Percentiles rank a stretch among this genome's conserved stretches.
Evolutionary conservation across 2,329 filamentous ascomycete species (phyloP).

Genomic region (Graphium sp.): DNA sequence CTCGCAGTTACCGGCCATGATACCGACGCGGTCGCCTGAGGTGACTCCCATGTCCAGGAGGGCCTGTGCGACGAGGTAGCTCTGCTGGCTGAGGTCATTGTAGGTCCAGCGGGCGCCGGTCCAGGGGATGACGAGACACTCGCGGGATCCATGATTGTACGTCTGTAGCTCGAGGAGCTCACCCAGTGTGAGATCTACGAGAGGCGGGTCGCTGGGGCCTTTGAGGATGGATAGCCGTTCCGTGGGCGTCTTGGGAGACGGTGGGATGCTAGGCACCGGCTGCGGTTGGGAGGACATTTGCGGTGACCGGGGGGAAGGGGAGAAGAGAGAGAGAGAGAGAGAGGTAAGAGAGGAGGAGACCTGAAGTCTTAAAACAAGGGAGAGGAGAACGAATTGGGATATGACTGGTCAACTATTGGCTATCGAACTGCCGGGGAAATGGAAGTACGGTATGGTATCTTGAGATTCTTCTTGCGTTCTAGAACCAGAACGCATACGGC

Average conservation of each 20-base stretch:
- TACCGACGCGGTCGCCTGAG: constrained; percentile 52
- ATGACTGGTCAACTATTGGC: too few relatives aligned
- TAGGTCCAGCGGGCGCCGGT: constrained; percentile 61
- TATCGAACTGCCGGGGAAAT: too few relatives aligned
- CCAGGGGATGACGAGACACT: constrained; percentile 61
- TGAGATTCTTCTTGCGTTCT: too few relatives aligned
- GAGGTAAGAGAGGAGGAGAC: too few relatives aligned
- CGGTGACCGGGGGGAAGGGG: too few relatives aligned
- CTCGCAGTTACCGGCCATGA: constrained; percentile 67
- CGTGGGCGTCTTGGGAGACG: constrained; percentile 12
- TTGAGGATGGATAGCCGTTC: constrained; percentile 43
- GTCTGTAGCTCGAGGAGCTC: constrained; percentile 58
- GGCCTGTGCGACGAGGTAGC: constrained; percentile 44
- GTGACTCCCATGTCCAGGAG: constrained; percentile 49
- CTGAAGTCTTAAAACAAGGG: too few relatives aligned
- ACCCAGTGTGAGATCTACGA: constrained; percentile 55
- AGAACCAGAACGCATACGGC: too few relatives aligned
- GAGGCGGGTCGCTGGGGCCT: constrained; percentile 49
- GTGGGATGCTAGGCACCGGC: too few relatives aligned
- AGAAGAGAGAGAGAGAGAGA: too few relatives aligned
- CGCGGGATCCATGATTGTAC: constrained; percentile 43
- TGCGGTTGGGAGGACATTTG: constrained; percentile 14
- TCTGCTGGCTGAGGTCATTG: constrained; percentile 44
- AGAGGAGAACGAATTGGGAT: too few relatives aligned
- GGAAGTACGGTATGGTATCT: too few relatives aligned